These are phyloP conservation scores for Candida tetrigidarum DNA, from an alignment of 1,139 yeast species.

Conservation along the genomic window DNA sequence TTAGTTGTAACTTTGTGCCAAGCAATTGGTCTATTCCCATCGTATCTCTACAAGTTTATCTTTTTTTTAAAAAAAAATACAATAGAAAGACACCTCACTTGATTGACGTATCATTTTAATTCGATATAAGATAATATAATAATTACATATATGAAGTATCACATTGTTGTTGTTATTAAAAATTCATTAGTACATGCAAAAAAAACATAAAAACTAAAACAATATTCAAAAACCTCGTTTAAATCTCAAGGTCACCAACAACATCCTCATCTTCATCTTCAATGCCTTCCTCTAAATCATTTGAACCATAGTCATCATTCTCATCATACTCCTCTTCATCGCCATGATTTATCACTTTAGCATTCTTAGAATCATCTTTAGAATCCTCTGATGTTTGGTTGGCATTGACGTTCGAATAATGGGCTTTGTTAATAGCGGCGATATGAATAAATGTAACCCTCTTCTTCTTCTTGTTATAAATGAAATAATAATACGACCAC, in stretches of 20 bases:
- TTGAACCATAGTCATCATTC: constrained; percentile 27
- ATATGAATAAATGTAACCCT: constrained; percentile 84
- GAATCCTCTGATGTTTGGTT: constrained; percentile 10
- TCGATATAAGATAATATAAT: too few relatives aligned
- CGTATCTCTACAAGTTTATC: too few relatives aligned
- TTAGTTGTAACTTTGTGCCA: too few relatives aligned
- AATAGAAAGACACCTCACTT: too few relatives aligned
- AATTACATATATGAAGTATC: too few relatives aligned
- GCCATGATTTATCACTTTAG: constrained; percentile 18
- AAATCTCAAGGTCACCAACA: constrained; percentile 43
- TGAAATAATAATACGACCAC: constrained; percentile 95
- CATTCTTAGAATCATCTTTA: constrained; percentile 4
- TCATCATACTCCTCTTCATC: constrained; percentile 24
- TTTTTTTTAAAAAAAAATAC: too few relatives aligned
- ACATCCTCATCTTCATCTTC: constrained; percentile 32
- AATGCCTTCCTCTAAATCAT: constrained; percentile 24
- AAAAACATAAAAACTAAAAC: background rate
- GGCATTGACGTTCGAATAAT: constrained; percentile 39
- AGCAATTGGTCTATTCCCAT: too few relatives aligned
- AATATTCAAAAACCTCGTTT: background rate
- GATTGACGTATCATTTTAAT: too few relatives aligned
- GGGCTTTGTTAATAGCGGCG: constrained; percentile 47
- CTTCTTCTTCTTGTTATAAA: constrained; percentile 87
- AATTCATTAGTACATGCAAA: too few relatives aligned
- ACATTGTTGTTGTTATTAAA: too few relatives aligned